These are phyloP conservation scores for Mesotaenium endlicherianum DNA, from an alignment of 139 green algal species.

Conservation along the genomic window DNA sequence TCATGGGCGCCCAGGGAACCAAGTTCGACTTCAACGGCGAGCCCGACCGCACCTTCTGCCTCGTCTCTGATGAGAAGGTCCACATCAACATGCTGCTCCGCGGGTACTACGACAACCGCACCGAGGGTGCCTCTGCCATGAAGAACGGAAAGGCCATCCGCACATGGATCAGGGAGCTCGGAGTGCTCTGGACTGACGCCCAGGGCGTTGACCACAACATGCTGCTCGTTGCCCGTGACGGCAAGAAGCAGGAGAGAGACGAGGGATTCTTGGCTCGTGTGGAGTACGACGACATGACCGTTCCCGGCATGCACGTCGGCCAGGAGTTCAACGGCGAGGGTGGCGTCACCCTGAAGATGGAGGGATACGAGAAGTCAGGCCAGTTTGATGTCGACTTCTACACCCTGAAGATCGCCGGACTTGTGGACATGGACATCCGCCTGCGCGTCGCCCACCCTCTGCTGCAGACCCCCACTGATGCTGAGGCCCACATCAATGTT, in stretches of 20 bases:
- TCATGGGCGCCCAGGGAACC: too few species aligned
- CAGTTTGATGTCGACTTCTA: constrained; percentile 3
- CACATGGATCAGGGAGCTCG: neutral
- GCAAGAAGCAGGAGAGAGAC: neutral
- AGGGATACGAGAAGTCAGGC: neutral
- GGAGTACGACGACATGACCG: too few species aligned
- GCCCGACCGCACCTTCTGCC: neutral
- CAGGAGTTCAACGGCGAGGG: too few species aligned
- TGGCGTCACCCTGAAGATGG: neutral
- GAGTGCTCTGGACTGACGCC: neutral
- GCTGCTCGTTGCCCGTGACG: neutral
- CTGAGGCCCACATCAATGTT: too few species aligned
- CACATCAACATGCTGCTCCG: too few species aligned
- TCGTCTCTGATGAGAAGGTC: neutral
- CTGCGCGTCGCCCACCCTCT: too few species aligned
- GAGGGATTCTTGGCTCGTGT: neutral
- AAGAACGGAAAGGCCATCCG: neutral
- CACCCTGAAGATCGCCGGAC: neutral
- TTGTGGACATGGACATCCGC: too few species aligned
- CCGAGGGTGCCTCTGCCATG: too few species aligned
- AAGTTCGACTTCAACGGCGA: too few species aligned
- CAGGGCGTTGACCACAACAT: neutral
- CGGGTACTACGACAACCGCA: too few species aligned
- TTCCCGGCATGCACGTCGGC: too few species aligned
- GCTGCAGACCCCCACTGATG: too few species aligned